Evolutionary conservation across 2,329 filamentous ascomycete species (phyloP).

Genomic region (Clonostachys rhizophaga): DNA sequence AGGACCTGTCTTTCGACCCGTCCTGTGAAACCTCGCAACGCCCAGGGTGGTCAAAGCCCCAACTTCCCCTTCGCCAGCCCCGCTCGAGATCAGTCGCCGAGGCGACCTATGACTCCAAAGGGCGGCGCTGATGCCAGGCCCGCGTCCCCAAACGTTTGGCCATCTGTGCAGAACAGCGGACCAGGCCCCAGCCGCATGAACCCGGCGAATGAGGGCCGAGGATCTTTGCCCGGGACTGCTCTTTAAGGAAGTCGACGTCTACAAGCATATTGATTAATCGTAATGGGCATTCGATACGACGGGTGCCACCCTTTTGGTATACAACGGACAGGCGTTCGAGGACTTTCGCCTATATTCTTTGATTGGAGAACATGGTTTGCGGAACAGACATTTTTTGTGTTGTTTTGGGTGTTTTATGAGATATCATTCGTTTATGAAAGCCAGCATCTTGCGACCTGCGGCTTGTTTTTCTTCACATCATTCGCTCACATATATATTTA

Average conservation of each 20-base stretch:
- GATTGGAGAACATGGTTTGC: too few species aligned
- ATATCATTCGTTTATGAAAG: too few species aligned
- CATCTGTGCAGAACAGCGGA: slow-evolving; percentile 27
- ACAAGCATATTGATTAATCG: neutral
- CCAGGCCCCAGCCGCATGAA: slow-evolving; percentile 33
- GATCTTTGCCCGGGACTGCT: neutral
- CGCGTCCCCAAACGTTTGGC: slow-evolving; percentile 13
- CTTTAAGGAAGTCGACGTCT: neutral
- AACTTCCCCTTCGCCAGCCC: slow-evolving; percentile 34
- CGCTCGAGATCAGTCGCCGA: slow-evolving; percentile 19
- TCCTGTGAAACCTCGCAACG: slow-evolving; percentile 78
- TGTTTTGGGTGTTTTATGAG: too few species aligned
- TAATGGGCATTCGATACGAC: neutral
- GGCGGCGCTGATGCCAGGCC: too few species aligned
- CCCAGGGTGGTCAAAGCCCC: slow-evolving; percentile 33
- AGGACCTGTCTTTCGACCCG: slow-evolving; percentile 90
- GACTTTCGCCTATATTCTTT: too few species aligned
- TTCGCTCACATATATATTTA: too few species aligned
- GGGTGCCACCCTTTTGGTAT: neutral
- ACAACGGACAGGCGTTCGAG: neutral
- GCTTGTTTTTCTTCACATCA: too few species aligned
- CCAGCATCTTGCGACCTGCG: too few species aligned
- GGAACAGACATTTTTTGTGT: too few species aligned
- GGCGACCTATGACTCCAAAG: slow-evolving; percentile 26
- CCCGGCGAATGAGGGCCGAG: slow-evolving; percentile 17